These are phyloP conservation scores for Hordeum marinum DNA, from an alignment of 176 grass and related monocot species.

Conservation along the genomic window DNA sequence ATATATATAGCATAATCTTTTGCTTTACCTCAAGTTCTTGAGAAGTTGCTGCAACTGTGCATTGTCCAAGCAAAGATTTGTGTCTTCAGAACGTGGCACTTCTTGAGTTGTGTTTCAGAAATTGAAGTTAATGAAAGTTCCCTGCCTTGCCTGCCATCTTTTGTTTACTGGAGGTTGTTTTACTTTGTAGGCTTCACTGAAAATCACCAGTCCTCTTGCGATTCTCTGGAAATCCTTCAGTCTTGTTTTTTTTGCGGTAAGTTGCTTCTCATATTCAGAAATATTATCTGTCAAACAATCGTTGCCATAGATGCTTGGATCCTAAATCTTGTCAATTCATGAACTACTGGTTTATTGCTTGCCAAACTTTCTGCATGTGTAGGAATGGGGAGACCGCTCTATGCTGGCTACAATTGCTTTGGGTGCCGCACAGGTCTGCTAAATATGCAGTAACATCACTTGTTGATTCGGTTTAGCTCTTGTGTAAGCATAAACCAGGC, in stretches of 20 bases:
- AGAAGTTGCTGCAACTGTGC: not conserved
- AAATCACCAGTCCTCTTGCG: slow-evolving; percentile 72
- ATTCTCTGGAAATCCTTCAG: slow-evolving; percentile 92
- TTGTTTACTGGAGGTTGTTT: not conserved
- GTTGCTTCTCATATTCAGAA: slow-evolving; percentile 15
- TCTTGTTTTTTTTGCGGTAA: slow-evolving; percentile 85
- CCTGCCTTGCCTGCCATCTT: not conserved
- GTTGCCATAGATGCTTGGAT: not conserved
- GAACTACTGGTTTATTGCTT: not conserved
- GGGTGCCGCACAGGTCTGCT: slow-evolving; percentile 85
- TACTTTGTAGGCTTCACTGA: slow-evolving; percentile 55
- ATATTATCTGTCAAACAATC: not conserved
- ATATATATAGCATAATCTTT: not conserved
- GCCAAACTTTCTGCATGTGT: slow-evolving; percentile 7
- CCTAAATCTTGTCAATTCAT: slow-evolving; percentile 4
- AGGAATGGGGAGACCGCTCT: slow-evolving; percentile 99
- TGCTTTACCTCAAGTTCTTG: not conserved
- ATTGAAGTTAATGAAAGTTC: slow-evolving; percentile 7
- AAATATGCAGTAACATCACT: not conserved
- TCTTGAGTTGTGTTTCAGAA: not conserved
- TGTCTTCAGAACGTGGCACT: not conserved
- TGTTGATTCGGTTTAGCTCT: slow-evolving; percentile 7
- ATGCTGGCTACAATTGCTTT: slow-evolving; percentile 97
- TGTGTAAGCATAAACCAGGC: not conserved
- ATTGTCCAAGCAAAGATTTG: slow-evolving; percentile 8